Evolutionary conservation across 176 grass and related monocot genomes (phyloP), one percentile per base, ranked within the genome.

Genomic region (Echinochloa phyllopogon): DNA sequence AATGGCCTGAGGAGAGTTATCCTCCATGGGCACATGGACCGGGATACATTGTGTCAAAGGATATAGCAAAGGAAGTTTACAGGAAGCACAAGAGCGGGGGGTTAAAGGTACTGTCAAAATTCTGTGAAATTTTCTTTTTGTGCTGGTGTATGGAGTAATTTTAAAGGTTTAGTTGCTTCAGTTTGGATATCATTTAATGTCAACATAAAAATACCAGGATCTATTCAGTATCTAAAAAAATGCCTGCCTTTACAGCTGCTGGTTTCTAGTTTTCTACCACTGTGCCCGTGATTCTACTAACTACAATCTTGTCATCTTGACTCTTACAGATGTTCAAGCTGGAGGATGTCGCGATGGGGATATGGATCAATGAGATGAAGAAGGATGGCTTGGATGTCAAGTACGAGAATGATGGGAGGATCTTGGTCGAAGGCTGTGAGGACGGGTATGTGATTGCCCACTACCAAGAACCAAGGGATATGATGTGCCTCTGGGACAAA

Each of bases 11-110:
- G 64, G 94, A 99, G 42, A 99, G 84, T 43, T 99, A 99, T 74
- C 97, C 94, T 74, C 94, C 97, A 60, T 99, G 97, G 97, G 97
- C 97, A 59, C 97, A 99, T 92, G 97, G 97, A 59, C 97, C 97
- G 16, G 97, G 97, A 63, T 99, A 99, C 81, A 88, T 96, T 59
- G 86, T 99, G 41, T 96, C 97, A 61, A 67, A 65, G 77, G 94
- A 96, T 75, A 96, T 99, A 84, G 97, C 97, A 24, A 92, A 89
- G 79, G 81, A 91, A 55, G 86, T 99, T 27, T 91, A 91, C 86
- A 91, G 84, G 78, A 83, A 94, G 77, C 92, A 99, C 85, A 96
- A 92, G 65, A 89, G 44, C 81, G 92, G 91, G 75, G 72, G 74
- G 37, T 70, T 99, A 53, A 99, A 99, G 97, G 97, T 99, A 93